Percentiles rank a stretch among this genome's conserved stretches.
These are phyloP conservation scores for Aspergillus vadensis DNA, from an alignment of 2,329 filamentous ascomycete species.

Conservation along the genomic window DNA sequence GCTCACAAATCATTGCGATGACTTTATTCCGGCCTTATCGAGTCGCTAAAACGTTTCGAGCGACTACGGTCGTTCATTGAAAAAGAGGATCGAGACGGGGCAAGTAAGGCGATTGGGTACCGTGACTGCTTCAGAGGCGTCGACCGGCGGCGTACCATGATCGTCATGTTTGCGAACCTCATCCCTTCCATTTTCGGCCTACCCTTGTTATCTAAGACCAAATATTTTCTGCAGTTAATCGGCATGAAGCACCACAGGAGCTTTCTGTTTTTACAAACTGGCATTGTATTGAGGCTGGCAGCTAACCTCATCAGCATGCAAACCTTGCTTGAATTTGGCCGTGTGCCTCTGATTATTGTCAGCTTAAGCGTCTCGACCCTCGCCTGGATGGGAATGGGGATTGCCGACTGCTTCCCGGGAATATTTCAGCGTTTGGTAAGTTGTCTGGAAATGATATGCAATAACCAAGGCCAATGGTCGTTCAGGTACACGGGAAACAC, in stretches of 20 bases:
- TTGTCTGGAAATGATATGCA: constrained; percentile 10
- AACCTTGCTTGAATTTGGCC: constrained; percentile 45
- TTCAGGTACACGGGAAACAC: constrained; percentile 45
- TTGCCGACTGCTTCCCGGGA: constrained; percentile 50
- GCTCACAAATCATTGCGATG: constrained; percentile 50
- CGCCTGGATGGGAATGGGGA: constrained; percentile 51
- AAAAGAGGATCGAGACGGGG: constrained; percentile 51
- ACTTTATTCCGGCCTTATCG: constrained; percentile 47
- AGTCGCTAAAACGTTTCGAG: constrained; percentile 37
- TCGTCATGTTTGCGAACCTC: constrained; percentile 44
- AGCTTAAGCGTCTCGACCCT: constrained; percentile 32
- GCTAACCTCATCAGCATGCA: constrained; percentile 51
- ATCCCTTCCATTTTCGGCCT: constrained; percentile 52
- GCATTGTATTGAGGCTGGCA: constrained; percentile 49
- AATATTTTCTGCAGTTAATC: constrained; percentile 43
- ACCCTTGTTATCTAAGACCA: constrained; percentile 46
- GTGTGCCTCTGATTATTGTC: constrained; percentile 38
- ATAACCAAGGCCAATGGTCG: not conserved
- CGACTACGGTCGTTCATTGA: constrained; percentile 48
- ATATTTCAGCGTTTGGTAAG: constrained; percentile 46
- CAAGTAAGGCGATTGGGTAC: constrained; percentile 28
- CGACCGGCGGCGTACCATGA: constrained; percentile 32
- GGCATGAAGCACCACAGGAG: constrained; percentile 33
- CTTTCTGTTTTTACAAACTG: constrained; percentile 50
- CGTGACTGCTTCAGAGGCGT: constrained; percentile 28